Evolutionary conservation across 2,329 filamentous ascomycete species (phyloP).

Genomic region (Apiospora phragmitis): DNA sequence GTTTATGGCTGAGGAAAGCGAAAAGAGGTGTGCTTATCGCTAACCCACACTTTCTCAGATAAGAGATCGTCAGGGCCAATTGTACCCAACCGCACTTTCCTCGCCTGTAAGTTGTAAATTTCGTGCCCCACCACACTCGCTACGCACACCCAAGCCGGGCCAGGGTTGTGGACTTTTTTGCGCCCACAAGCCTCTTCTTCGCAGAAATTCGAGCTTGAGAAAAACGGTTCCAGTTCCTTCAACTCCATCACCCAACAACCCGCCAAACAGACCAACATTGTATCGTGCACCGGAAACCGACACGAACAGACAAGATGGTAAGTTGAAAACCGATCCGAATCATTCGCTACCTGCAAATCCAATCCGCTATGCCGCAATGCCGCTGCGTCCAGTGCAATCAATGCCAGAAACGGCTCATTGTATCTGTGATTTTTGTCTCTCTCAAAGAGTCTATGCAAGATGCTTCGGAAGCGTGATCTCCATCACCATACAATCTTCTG

Average conservation of each 20-base stretch:
- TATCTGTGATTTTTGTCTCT: constrained; percentile 25
- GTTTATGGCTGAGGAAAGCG: background rate
- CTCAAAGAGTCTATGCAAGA: constrained; percentile 86
- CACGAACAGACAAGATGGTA: constrained; percentile 65
- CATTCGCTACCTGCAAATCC: constrained; percentile 1
- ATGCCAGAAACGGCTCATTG: constrained; percentile 30
- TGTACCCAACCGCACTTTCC: background rate
- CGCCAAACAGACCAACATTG: constrained; percentile 3
- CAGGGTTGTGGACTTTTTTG: constrained; percentile 8
- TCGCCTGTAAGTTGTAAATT: background rate
- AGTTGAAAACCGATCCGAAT: constrained; percentile 47
- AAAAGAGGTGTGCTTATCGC: background rate
- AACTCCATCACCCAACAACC: background rate
- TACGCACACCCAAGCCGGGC: background rate
- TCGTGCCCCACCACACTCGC: background rate
- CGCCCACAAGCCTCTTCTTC: constrained; percentile 6
- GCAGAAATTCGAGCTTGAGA: constrained; percentile 3
- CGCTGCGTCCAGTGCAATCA: constrained; percentile 32
- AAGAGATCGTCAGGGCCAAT: background rate
- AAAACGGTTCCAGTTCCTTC: background rate
- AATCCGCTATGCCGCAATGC: constrained; percentile 9
- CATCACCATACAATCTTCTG: constrained; percentile 63
- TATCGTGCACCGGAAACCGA: background rate
- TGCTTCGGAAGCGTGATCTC: constrained; percentile 74
- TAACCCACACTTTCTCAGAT: background rate